A percentile compares a stretch with the other conserved stretches of the same genome.
These are phyloP conservation scores for Mallotus japonicus DNA, from an alignment of 441 rosid species.

Conservation along the genomic window DNA sequence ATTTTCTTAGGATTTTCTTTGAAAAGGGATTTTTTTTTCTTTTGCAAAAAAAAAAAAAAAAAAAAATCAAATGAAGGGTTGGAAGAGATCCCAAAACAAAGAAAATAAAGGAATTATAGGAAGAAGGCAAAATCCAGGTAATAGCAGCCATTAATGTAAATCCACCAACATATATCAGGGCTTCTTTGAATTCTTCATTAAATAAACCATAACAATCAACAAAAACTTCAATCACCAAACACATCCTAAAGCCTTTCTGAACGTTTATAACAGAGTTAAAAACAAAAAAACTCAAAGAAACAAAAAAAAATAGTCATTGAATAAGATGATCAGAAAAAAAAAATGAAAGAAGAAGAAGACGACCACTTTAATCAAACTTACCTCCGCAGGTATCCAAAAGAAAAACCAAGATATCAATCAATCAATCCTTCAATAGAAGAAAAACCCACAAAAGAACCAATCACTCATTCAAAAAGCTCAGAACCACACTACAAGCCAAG, in stretches of 20 bases:
- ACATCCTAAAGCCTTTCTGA: neutral
- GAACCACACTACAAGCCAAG: neutral
- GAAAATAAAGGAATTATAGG: neutral
- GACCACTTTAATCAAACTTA: neutral
- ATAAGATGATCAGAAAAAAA: conserved; percentile 10
- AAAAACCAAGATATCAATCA: neutral
- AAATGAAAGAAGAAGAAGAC: conserved; percentile 12
- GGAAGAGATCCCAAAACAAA: neutral
- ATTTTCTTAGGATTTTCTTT: neutral
- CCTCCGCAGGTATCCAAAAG: conserved; percentile 9
- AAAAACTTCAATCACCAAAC: neutral
- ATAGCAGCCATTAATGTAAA: conserved; percentile 2
- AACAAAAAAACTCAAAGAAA: neutral
- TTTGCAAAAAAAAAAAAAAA: neutral
- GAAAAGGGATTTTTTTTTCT: neutral
- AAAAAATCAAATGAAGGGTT: neutral
- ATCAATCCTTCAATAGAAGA: conserved; percentile 7
- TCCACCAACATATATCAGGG: neutral
- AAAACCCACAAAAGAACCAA: conserved; percentile 11
- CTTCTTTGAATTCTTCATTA: neutral
- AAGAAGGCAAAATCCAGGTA: neutral
- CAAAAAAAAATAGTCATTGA: neutral
- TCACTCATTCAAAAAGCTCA: neutral
- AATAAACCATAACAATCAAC: neutral
- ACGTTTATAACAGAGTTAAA: neutral